These are phyloP conservation scores for Conticribra guillardii DNA, from an alignment of 108 stramenopile species.

Conservation along the genomic window DNA sequence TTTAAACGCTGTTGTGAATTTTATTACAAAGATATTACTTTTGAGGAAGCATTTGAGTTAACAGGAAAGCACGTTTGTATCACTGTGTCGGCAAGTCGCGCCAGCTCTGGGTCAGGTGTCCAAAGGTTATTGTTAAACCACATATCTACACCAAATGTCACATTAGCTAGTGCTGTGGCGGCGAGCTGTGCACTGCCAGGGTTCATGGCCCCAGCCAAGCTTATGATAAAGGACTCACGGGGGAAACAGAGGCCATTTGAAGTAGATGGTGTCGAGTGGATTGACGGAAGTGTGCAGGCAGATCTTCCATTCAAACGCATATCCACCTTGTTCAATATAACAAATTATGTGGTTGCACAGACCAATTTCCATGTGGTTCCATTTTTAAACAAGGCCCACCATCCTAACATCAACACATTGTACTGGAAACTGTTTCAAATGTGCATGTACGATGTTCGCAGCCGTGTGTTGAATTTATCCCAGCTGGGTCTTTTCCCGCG, in stretches of 20 bases:
- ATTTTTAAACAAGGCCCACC: constrained; percentile 87
- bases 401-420: constrained; percentile 63
- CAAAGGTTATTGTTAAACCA: constrained; percentile 93
- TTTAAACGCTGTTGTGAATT: constrained; percentile 85
- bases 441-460: constrained; percentile 88
- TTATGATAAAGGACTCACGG: constrained; percentile 79
- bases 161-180: constrained; percentile 85
- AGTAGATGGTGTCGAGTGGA: constrained; percentile 95
- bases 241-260: constrained; percentile 90
- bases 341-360: constrained; percentile 90
- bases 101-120: constrained; percentile 64
- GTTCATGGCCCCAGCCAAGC: constrained; percentile 88
- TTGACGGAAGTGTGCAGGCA: constrained; percentile 93
- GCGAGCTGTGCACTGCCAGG: constrained; percentile 93
- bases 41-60: constrained; percentile 91
- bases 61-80: constrained; percentile 94
- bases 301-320: constrained; percentile 94
- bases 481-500: constrained; percentile 87
- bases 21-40: constrained; percentile 86
- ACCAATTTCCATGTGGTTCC: constrained; percentile 94
- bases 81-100: constrained; percentile 87
- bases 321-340: constrained; percentile 89
- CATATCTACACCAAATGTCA: constrained; percentile 93
- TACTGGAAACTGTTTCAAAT: constrained; percentile 87
- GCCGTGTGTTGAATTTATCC: constrained; percentile 77